Percentiles rank a stretch among this genome's conserved stretches.
Conservation (phyloP, 192 early-diverging fungal genomes). For the Nowakowskiella sp. region DNA sequence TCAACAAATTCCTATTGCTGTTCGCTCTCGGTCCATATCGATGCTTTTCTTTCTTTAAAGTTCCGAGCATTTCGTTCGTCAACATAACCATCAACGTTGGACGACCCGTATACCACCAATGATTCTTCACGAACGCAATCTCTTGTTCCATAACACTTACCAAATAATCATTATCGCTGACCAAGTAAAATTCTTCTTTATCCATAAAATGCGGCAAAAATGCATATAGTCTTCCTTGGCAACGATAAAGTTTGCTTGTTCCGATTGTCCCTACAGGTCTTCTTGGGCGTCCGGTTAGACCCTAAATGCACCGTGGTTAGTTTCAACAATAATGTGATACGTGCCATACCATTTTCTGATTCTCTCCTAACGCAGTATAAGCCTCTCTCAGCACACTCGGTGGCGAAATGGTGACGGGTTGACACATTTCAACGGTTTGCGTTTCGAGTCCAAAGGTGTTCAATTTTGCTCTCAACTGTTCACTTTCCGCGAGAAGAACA, state of each 20-base stretch:
- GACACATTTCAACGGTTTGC: slow-evolving; percentile 63
- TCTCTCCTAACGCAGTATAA: slow-evolving; percentile 62
- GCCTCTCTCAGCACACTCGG: slow-evolving; percentile 72
- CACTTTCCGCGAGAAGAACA: slow-evolving; percentile 66
- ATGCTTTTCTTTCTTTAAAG: slow-evolving; percentile 30
- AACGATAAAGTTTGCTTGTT: slow-evolving; percentile 73
- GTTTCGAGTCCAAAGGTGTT: slow-evolving; percentile 72
- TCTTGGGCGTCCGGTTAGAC: slow-evolving; percentile 64
- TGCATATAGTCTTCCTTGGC: slow-evolving; percentile 70
- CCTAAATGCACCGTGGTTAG: slow-evolving; percentile 18
- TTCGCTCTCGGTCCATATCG: slow-evolving; percentile 17
- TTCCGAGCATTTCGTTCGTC: slow-evolving; percentile 73
- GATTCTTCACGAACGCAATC: slow-evolving; percentile 60
- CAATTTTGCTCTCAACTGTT: slow-evolving; percentile 59
- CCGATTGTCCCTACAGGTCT: slow-evolving; percentile 70
- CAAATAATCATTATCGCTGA: slow-evolving; percentile 74
- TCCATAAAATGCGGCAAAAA: slow-evolving; percentile 87
- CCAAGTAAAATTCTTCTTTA: slow-evolving; percentile 78
- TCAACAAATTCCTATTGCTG: slow-evolving; percentile 60
- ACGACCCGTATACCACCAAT: slow-evolving; percentile 64
- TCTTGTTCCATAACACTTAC: slow-evolving; percentile 70
- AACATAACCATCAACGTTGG: slow-evolving; percentile 72
- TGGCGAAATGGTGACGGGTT: slow-evolving; percentile 59
- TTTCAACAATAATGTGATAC: neutral
- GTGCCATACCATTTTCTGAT: slow-evolving; percentile 52